Base-by-base conservation (phyloP, 495 filamentous ascomycete species). In the Bombardia bombarda region DNA sequence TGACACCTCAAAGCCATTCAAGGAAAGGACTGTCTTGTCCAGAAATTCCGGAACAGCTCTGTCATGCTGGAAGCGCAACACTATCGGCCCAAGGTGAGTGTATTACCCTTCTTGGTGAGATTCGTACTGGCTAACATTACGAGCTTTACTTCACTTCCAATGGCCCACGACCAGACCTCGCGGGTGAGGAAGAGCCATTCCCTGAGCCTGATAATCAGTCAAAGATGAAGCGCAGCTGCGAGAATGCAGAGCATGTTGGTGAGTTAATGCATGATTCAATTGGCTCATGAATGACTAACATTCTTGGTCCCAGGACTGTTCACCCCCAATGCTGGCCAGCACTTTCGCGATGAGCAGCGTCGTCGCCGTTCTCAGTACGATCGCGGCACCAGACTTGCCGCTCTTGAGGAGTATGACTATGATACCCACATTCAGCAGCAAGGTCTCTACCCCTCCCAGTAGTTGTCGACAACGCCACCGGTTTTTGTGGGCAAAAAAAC, bases 21-120 rank as follows among this genome's bases (percentile, higher is more conserved):
- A 66, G 92, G 90, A 30, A 80, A 81, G 47, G 90, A 94, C 56
- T 87, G 85, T 41, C 72, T 96, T 6, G 77, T 95, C 24, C 82
- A 92, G 55, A 94, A 96, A 51, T 97, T 98, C 63, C 83, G 90
- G 17, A 98, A 98, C 64, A 95, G 87, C 40, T 86, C 85, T 4
- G 88, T 98, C 12, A 96, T 96, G 85, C 67, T 88, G 9, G 87
- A 96, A 62, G 73, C 80, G 32, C 69, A 77, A 4, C 79, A 80
- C 17, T 90, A 84, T 56, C 83, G 89, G 8, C 90, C 90, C 2
- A 93, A 92, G 72, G 86, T 90, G 61, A 50, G 55, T 48, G 31
- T 8, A 23, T n/a, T n/a, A n/a, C n/a, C n/a, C n/a, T 28, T 17
- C 13, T 13, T 24, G 12, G 2, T 20, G 12, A 24, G 8, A 5